Conservation (phyloP, 768 basidiomycete genomes). For the Mycena kentingensis region DNA sequence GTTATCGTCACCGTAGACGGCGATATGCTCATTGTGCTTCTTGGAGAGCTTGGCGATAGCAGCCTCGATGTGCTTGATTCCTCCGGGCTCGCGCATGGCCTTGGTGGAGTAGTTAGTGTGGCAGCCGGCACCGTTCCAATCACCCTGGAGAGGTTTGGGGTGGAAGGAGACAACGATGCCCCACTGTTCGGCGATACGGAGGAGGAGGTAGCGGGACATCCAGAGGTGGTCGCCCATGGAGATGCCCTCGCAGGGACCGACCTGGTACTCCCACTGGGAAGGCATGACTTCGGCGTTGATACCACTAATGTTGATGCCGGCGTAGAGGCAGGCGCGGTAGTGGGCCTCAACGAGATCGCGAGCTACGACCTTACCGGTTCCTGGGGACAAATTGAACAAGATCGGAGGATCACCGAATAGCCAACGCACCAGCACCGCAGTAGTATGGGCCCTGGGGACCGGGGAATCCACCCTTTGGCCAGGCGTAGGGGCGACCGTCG, state of each 20-base stretch:
- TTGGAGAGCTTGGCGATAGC: slow-evolving; percentile 92
- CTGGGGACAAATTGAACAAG: slow-evolving; percentile 40
- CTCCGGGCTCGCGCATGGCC: slow-evolving; percentile 91
- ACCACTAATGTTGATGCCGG: slow-evolving; percentile 96
- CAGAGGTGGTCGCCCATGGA: slow-evolving; percentile 99
- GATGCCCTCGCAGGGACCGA: slow-evolving; percentile 97
- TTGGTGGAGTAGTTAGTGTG: slow-evolving; percentile 98
- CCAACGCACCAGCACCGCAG: slow-evolving; percentile 88
- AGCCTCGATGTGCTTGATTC: slow-evolving; percentile 87
- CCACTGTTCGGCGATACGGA: slow-evolving; percentile 98
- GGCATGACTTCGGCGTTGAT: slow-evolving; percentile 99
- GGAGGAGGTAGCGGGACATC: slow-evolving; percentile 96
- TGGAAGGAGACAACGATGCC: slow-evolving; percentile 98
- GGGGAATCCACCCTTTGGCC: slow-evolving; percentile 99
- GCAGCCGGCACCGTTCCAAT: slow-evolving; percentile 99
- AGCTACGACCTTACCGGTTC: slow-evolving; percentile 96
- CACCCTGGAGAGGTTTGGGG: slow-evolving; percentile 94
- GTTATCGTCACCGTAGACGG: slow-evolving; percentile 98
- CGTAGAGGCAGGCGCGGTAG: slow-evolving; percentile 94
- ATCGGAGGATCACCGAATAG: slow-evolving; percentile 1
- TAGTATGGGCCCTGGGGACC: slow-evolving; percentile 99
- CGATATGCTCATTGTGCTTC: slow-evolving; percentile 93
- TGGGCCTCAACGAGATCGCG: slow-evolving; percentile 99
- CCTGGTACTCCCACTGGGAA: slow-evolving; percentile 99
- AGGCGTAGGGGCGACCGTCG: slow-evolving; percentile 89